Evolutionary conservation across 73 alveolate genomes (phyloP).

Genomic region (Paramecium sonneborni): DNA sequence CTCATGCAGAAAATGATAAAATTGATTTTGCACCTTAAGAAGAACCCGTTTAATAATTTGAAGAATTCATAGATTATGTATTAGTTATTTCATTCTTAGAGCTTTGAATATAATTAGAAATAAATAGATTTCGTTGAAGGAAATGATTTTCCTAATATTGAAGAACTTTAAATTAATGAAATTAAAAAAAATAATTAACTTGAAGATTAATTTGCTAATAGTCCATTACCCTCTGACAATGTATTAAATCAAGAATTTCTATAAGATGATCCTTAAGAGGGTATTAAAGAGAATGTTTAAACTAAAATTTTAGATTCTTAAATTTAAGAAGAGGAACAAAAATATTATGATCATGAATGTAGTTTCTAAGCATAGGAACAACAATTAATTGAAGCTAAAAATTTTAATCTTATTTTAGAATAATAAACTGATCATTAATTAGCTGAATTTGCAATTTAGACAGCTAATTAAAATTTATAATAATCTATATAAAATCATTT

Average conservation of each 20-base stretch:
- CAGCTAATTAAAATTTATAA: background rate
- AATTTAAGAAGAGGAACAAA: background rate
- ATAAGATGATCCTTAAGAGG: background rate
- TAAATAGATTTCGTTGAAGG: slow-evolving; percentile 5
- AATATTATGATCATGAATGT: background rate
- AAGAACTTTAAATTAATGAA: slow-evolving; percentile 19
- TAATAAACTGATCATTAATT: background rate
- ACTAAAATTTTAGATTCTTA: background rate
- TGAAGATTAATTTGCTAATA: background rate
- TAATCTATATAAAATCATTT: background rate
- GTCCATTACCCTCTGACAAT: slow-evolving; percentile 41
- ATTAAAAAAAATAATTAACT: background rate
- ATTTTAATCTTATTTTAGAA: background rate
- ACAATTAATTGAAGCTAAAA: background rate
- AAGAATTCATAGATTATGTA: background rate
- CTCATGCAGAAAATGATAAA: background rate
- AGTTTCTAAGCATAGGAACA: background rate
- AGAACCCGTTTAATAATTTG: background rate
- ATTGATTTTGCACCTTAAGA: slow-evolving; percentile 29
- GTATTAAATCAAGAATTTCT: background rate
- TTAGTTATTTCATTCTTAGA: background rate
- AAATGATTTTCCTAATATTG: slow-evolving; percentile 16
- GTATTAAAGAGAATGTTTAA: background rate
- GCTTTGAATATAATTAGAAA: background rate
- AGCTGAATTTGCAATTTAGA: background rate